Base-by-base conservation (phyloP, 768 basidiomycete species). In the Lactarius quietus region DNA sequence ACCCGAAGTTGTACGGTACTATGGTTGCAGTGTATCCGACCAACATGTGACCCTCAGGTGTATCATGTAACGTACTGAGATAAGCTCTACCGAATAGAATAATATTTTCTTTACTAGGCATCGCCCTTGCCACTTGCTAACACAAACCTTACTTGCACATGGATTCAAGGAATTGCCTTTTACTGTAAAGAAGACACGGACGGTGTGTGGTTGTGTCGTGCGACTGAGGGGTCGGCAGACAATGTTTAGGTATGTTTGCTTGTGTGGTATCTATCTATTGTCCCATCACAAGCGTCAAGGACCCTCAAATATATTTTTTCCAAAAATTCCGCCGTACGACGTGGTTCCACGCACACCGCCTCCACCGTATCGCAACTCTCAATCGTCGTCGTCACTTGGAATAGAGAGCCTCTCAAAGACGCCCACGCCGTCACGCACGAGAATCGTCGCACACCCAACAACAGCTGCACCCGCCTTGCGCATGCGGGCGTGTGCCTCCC, bases 401-500 rank as follows among this genome's bases (percentile, higher is more conserved):
- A 51, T 51, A 26, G 48, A 51, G 26, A 51, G 48, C 26, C 14
- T 51, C 33, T 51, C 48, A 51, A 51, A 51, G 14, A 51, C 77
- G 10, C 59, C 64, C n/a, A 80, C 73, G 0, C 82, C 82, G 17
- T 76, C 71, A 33, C 70, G 61, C 15, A 81, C 82, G 31, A 86
- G 70, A 33, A 80, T 74, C 2, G 84, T 86, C 23, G 86, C 85
- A 69, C 82, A 80, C 17, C 84, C 93, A 6, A 95, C 86, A 1
- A 86, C 84, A 56, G 78, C 75, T 10, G 48, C 48, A 26, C 48
- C 48, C 26, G 85, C 90, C 54, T 78, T 78, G n/a, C 78, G 76
- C 91, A 94, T 94, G 61, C 93, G 80, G 59, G 76, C 73, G 15
- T 81, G 84, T 2, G 84, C 86, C 26, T 77, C 87, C 6, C 78